Conservation (phyloP, 2,329 filamentous ascomycete species). For the Cladosporium sp. region DNA sequence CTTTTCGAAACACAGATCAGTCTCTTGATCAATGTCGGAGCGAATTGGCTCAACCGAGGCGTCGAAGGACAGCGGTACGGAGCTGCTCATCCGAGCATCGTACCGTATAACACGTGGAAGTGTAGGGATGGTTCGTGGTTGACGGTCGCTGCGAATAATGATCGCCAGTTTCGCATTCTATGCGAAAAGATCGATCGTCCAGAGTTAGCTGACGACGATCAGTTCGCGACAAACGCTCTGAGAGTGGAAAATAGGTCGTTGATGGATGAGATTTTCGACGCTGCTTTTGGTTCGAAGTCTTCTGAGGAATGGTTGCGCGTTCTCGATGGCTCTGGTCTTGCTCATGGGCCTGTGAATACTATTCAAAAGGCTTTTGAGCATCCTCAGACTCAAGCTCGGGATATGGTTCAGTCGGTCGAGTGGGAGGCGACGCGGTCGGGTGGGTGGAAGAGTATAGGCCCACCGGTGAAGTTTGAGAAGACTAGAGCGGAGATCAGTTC, state of each 20-base stretch:
- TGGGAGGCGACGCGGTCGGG: conserved; percentile 22
- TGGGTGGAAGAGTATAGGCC: conserved; percentile 24
- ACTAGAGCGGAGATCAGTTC: conserved; percentile 21
- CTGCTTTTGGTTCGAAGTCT: conserved; percentile 32
- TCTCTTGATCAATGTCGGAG: conserved; percentile 40
- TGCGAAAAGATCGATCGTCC: conserved; percentile 22
- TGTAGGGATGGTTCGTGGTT: conserved; percentile 31
- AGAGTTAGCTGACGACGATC: conserved; percentile 26
- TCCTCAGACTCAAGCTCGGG: conserved; percentile 38
- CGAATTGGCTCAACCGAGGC: conserved; percentile 37
- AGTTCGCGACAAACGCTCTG: conserved; percentile 27
- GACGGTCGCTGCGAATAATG: conserved; percentile 33
- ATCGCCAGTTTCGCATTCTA: conserved; percentile 36
- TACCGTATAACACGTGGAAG: conserved; percentile 44
- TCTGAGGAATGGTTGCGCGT: conserved; percentile 38
- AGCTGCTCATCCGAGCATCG: conserved; percentile 44
- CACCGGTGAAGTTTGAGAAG: conserved; percentile 26
- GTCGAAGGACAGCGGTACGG: conserved; percentile 42
- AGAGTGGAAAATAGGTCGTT: conserved; percentile 30
- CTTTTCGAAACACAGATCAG: conserved; percentile 44
- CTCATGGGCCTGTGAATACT: conserved; percentile 44
- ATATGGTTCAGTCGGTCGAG: conserved; percentile 14
- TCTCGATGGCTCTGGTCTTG: conserved; percentile 42
- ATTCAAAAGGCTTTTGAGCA: conserved; percentile 42
- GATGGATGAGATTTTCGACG: conserved; percentile 34